Conservation (phyloP, 306 rosid species). For the Sindora glabra region DNA sequence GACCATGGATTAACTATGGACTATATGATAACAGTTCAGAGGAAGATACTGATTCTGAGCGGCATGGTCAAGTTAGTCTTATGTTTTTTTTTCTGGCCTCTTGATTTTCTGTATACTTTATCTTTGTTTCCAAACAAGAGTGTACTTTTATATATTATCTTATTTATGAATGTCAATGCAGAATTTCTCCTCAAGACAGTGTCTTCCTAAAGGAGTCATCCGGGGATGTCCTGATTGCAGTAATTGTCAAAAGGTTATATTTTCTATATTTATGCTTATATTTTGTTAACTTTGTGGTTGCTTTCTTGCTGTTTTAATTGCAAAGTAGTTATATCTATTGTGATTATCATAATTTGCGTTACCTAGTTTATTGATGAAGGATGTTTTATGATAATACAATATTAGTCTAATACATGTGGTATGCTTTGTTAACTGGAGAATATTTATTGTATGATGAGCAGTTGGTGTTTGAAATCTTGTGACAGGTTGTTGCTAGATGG, state of each 20-base stretch:
- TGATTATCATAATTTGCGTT: neutral
- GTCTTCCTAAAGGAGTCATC: conserved; percentile 75
- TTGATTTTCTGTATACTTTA: conserved; percentile 9
- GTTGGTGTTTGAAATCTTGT: conserved; percentile 26
- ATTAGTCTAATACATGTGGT: no score
- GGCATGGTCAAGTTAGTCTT: conserved; percentile 59
- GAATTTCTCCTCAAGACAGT: conserved; percentile 45
- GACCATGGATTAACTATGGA: conserved; percentile 61
- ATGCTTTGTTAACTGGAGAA: neutral
- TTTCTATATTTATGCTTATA: neutral
- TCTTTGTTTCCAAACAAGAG: conserved; percentile 3
- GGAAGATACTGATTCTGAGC: conserved; percentile 62
- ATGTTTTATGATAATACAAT: conserved; percentile 2
- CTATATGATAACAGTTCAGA: conserved; percentile 38
- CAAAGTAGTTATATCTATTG: neutral
- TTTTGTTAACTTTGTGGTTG: neutral
- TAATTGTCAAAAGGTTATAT: conserved; percentile 76
- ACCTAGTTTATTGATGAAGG: conserved; percentile 4
- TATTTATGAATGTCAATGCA: conserved; percentile 38
- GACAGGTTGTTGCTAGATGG: conserved; percentile 91
- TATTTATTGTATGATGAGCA: conserved; percentile 10
- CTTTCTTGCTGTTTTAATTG: neutral
- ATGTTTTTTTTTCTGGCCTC: conserved; percentile 16
- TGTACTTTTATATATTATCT: conserved; percentile 21
- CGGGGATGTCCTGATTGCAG: conserved; percentile 89